Percentiles rank a stretch among this genome's conserved stretches.
Evolutionary conservation across 2,329 filamentous ascomycete genomes (phyloP).

Genomic region (Penicillium sp.): DNA sequence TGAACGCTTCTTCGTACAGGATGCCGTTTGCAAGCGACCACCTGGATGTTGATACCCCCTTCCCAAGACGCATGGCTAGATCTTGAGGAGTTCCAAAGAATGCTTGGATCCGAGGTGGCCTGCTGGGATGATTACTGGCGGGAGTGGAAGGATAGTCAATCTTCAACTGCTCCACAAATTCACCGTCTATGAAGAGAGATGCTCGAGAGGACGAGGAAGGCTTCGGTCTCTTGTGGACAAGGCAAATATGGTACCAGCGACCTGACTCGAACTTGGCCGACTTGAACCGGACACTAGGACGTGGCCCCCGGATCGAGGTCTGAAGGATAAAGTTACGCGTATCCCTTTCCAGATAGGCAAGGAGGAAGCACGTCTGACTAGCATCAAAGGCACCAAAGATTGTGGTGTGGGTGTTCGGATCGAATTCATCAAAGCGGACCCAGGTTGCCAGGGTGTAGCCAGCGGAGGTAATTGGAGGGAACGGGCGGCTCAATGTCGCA

Average conservation of each 20-base stretch:
- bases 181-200: constrained; percentile 85
- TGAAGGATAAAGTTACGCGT: constrained; percentile 93
- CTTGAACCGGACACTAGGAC: constrained; percentile 92
- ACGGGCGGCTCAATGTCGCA: constrained; percentile 76
- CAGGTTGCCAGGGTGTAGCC: constrained; percentile 91
- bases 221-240: constrained; percentile 79
- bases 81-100: constrained; percentile 92
- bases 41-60: constrained; percentile 69
- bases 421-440: constrained; percentile 85
- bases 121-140: constrained; percentile 57
- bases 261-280: constrained; percentile 71
- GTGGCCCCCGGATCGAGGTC: constrained; percentile 81
- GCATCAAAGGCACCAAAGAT: constrained; percentile 93
- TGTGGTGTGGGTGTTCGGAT: constrained; percentile 81
- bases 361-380: constrained; percentile 86
- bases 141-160: constrained; percentile 82
- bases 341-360: constrained; percentile 91
- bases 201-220: constrained; percentile 75
- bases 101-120: constrained; percentile 68
- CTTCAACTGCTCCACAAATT: constrained; percentile 89
- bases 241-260: constrained; percentile 88
- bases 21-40: constrained; percentile 92
- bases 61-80: constrained; percentile 71
- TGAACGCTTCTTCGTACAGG: constrained; percentile 80
- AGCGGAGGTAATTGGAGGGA: constrained; percentile 73